Evolutionary conservation across 2,329 filamentous ascomycete species (phyloP), one percentile per base, ranked within the genome.

Genomic region (Hymenoscyphus repandus): DNA sequence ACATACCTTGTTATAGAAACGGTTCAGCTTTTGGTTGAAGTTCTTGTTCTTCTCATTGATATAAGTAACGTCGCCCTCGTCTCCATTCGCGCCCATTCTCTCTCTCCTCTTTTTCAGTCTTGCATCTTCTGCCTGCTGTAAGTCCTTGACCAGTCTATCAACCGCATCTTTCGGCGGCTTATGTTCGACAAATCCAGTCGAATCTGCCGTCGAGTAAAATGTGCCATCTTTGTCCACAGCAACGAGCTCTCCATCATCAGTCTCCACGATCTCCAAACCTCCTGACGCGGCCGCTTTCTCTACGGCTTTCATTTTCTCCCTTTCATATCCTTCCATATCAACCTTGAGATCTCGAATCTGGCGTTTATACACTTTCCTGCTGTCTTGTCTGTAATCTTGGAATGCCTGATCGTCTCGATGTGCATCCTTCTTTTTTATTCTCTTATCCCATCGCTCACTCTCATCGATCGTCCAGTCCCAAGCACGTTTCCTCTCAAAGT

Each of bases 41-140:
- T 96, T 90, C 78, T 97, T 97, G 78, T 99, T 99, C 85, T 99
- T 96, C 73, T 96, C 90, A 73, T 99, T 99, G 80, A 99, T 99
- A 72, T 96, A 97, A 6, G 92, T 97, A 62, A 97, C 88, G 70
- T 99, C 93, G 27, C 83, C 86, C 43, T 91, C 88, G 57, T 95
- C 90, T 52, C 91, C 90, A 56, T 85, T 86, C 67, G 84, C 80
- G 11, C 82, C 80, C 67, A 87, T 83, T 47, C 90, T 79, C 58
- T 95, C 89, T 67, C 81, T 84, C 62, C 90, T 79, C 75, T 95
- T 95, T 78, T 91, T 95, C 64, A 95, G 66, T 46, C 90, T 78
- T 47, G 83, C 79, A 62, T 95, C 90, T 71, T 99, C 93, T 1
- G 91, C 90, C 73, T 92, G 91, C 66, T 83, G 80, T 64, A 97